Base-by-base conservation (phyloP, 169 alveolate species). In the Hepatocystis sp. region DNA sequence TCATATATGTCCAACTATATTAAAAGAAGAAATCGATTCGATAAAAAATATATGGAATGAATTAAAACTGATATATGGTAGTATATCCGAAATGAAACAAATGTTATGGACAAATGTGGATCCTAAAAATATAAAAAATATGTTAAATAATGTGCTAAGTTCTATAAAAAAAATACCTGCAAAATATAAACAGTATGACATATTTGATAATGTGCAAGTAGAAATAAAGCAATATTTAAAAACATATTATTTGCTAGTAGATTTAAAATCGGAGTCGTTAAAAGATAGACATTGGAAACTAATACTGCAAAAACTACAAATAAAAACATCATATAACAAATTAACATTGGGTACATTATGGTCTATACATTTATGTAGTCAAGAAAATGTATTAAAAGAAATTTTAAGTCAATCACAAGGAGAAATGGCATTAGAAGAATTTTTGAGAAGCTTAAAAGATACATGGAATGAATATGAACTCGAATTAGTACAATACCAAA, bases 241-340 rank as follows among this genome's bases (percentile, higher is more conserved):
- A 58, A 88, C 81, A 4, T 90, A 88, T 64, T 67, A 15, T 39
- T 84, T 88, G 27, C 84, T 96, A 44, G 66, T 90, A 5, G 99
- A 97, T 42, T 78, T 96, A 71, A 96, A 97, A 84, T 95, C 99
- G 0, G 99, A 98, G 49, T 97, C 99, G 2, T 95, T 98, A 90
- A 97, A 98, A 88, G 99, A 96, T 19, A 85, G 99, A 23, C 99
- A 98, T 88, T 98, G 99, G 99, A 95, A 93, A 85, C 71, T 76
- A 4, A 88, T 98, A 10, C 91, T 96, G n/a, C 90, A 91, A 49
- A 91, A 86, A 64, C 88, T 97, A 34, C 56, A 86, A 39, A 78
- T 97, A 21, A 92, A 91, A 28, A 85, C 90, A 44, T 56, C 86
- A 13, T 67, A 93, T 34, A 93, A 92, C 56, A 98, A 96, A n/a